These are phyloP conservation scores for Paulownia fortunei DNA, from an alignment of 257 asterid genomes.

Conservation along the genomic window DNA sequence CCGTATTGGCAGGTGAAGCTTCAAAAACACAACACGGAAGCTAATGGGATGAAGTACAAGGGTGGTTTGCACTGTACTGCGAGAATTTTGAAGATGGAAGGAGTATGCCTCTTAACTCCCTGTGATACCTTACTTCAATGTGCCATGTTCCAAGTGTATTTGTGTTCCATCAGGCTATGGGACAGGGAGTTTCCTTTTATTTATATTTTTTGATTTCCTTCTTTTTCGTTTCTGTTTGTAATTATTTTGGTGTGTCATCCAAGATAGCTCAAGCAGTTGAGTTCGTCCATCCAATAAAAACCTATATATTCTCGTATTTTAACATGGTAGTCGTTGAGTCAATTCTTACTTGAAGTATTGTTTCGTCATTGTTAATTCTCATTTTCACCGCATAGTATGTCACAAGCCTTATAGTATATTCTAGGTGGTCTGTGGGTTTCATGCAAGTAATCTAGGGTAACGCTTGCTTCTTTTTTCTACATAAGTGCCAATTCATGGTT, in stretches of 20 bases:
- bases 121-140: conserved; percentile 29
- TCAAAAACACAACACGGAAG: conserved; percentile 85
- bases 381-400: neutral
- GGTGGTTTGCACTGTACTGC: conserved; percentile 79
- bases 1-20: conserved; percentile 73
- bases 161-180: neutral
- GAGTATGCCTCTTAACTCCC: conserved; percentile 67
- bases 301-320: neutral
- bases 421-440: conserved; percentile 16
- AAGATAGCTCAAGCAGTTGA: conserved; percentile 20
- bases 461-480: conserved; percentile 5
- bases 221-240: neutral
- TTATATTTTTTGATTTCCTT: neutral
- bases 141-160: conserved; percentile 18
- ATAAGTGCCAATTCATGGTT: conserved; percentile 20
- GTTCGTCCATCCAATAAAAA: conserved; percentile 10
- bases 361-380: neutral
- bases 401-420: conserved; percentile 20
- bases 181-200: conserved; percentile 7
- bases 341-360: conserved; percentile 17
- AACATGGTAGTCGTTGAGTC: neutral
- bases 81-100: conserved; percentile 86
- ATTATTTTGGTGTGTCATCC: neutral
- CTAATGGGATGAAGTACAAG: conserved; percentile 71
- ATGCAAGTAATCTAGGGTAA: conserved; percentile 12